These are phyloP conservation scores for Blastosporella zonata DNA, from an alignment of 1,284 basidiomycete genomes.

Conservation along the genomic window DNA sequence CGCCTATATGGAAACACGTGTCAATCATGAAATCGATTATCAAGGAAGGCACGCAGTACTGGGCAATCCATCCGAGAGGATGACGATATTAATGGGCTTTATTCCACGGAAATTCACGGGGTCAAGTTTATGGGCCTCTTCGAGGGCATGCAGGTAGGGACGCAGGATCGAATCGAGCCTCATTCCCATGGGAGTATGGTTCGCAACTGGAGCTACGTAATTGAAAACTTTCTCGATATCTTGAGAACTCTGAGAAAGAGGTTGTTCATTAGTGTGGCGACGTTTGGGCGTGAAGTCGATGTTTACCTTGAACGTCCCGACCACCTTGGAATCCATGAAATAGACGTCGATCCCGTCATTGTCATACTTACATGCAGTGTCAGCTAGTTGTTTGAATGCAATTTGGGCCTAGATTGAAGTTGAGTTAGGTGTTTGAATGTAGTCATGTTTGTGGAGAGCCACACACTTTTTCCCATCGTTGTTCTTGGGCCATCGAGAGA, in stretches of 20 bases:
- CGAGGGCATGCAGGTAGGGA: constrained; percentile 43
- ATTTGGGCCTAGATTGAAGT: constrained; percentile 33
- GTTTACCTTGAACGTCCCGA: constrained; percentile 34
- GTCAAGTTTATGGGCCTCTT: constrained; percentile 35
- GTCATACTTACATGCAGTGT: constrained; percentile 42
- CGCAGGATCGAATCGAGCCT: constrained; percentile 45
- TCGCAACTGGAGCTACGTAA: constrained; percentile 24
- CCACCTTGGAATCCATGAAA: constrained; percentile 45
- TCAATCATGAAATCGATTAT: background rate
- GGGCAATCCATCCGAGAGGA: constrained; percentile 61
- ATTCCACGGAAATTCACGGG: constrained; percentile 29
- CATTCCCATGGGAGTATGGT: constrained; percentile 44
- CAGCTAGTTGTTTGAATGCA: constrained; percentile 42
- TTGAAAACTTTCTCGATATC: constrained; percentile 41
- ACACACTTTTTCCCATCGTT: constrained; percentile 46
- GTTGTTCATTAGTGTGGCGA: background rate
- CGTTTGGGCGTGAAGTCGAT: background rate
- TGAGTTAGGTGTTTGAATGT: background rate
- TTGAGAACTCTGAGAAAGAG: constrained; percentile 15
- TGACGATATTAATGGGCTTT: constrained; percentile 58
- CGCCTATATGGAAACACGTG: constrained; percentile 30
- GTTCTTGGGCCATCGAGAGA: constrained; percentile 44
- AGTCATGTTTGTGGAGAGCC: background rate
- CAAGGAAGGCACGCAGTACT: constrained; percentile 30
- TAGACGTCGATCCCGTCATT: constrained; percentile 48